Evolutionary conservation across 2,329 filamentous ascomycete genomes (phyloP).

Genomic region (Thelonectria discophora): DNA sequence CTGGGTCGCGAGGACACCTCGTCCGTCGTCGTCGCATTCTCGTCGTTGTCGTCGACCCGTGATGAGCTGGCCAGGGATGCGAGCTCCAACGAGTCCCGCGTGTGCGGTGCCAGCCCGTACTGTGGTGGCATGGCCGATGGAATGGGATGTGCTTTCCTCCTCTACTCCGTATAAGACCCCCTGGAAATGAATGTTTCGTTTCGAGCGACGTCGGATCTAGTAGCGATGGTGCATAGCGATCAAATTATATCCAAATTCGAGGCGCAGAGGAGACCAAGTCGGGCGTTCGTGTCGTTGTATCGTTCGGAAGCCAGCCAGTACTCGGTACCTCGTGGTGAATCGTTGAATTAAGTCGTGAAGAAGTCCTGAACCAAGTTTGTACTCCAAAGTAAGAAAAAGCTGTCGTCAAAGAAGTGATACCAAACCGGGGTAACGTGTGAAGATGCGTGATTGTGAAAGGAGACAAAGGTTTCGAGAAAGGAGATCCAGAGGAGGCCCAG

Average conservation of each 20-base stretch:
- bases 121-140: slow-evolving; percentile 49
- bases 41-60: slow-evolving; percentile 54
- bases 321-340: slow-evolving; percentile 13
- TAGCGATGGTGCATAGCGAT: slow-evolving; percentile 42
- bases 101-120: slow-evolving; percentile 54
- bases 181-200: slow-evolving; percentile 26
- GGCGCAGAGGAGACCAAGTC: slow-evolving; percentile 20
- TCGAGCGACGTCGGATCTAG: slow-evolving; percentile 30
- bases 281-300: slow-evolving; percentile 7
- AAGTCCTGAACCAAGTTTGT: slow-evolving; percentile 17
- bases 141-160: slow-evolving; percentile 37
- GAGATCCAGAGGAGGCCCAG: slow-evolving; percentile 11
- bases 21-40: slow-evolving; percentile 56
- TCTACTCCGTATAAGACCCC: background rate
- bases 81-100: slow-evolving; percentile 94
- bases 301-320: slow-evolving; percentile 14
- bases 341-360: slow-evolving; percentile 29
- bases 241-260: slow-evolving; percentile 8
- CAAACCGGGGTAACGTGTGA: slow-evolving; percentile 29
- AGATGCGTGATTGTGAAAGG: slow-evolving; percentile 6
- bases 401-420: slow-evolving; percentile 31
- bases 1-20: slow-evolving; percentile 81
- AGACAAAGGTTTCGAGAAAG: slow-evolving; percentile 12
- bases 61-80: slow-evolving; percentile 92
- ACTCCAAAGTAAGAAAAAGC: slow-evolving; percentile 29